phyloP scores from a whole-genome alignment of 352 stramenopile species.

The Peronospora farinosa region DNA sequence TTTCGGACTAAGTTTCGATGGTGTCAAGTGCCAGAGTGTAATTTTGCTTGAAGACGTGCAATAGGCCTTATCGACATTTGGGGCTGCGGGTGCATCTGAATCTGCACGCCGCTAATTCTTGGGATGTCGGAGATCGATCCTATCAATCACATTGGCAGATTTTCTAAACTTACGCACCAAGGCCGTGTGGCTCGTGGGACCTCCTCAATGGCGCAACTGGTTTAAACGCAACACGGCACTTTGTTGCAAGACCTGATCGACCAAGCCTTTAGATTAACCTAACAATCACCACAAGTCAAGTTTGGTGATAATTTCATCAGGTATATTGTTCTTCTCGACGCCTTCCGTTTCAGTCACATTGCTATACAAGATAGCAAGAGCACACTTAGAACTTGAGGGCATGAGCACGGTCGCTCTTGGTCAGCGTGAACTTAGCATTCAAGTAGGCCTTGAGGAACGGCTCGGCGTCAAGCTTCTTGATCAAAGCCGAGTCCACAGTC shows the following conservation, averaged over 20 bases:
- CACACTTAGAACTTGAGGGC: conserved; percentile 98
- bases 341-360: conserved; percentile 19
- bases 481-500: conserved; percentile 90
- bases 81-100: no score
- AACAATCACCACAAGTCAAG: neutral
- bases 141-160: no score
- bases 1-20: no score
- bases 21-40: no score
- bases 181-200: no score
- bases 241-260: conserved; percentile 68
- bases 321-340: conserved; percentile 45
- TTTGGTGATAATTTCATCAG: conserved; percentile 54
- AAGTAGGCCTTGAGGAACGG: conserved; percentile 98
- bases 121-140: no score
- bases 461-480: conserved; percentile 82
- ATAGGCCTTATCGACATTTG: no score
- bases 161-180: no score
- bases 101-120: no score
- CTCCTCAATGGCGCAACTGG: no score
- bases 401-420: conserved; percentile 96
- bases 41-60: no score
- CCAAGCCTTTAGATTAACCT: conserved; percentile 40
- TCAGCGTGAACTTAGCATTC: conserved; percentile 97
- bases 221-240: no score
- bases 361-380: conserved; percentile 20